These are phyloP conservation scores for Metschnikowia orientalis DNA, from an alignment of 805 yeast genomes.

Conservation along the genomic window DNA sequence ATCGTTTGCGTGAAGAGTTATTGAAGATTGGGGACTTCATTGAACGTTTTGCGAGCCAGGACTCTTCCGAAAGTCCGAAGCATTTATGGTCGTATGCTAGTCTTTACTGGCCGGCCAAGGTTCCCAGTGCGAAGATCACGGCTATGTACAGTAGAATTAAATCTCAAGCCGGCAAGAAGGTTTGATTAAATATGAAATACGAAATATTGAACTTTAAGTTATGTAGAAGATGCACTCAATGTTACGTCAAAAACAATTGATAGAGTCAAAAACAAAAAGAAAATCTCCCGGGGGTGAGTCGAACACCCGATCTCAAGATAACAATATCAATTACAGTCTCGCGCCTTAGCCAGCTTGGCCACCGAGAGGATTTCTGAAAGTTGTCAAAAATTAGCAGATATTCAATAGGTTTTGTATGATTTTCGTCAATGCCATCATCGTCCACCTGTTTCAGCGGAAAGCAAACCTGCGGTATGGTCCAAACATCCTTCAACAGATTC, in stretches of 20 bases:
- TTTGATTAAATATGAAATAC: constrained; percentile 2
- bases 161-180: constrained; percentile 15
- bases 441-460: too few relatives aligned
- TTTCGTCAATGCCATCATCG: too few relatives aligned
- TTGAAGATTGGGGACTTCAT: constrained; percentile 73
- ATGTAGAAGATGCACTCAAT: too few relatives aligned
- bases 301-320: constrained; percentile 44
- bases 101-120: constrained; percentile 83
- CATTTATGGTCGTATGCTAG: constrained; percentile 85
- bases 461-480: too few relatives aligned
- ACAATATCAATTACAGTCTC: constrained; percentile 36
- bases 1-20: constrained; percentile 62
- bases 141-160: constrained; percentile 71
- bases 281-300: constrained; percentile 43
- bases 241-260: too few relatives aligned
- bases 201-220: too few relatives aligned
- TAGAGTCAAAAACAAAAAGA: constrained; percentile 17
- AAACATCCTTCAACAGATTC: too few relatives aligned
- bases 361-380: constrained; percentile 26
- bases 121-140: constrained; percentile 65
- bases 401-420: too few relatives aligned
- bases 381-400: too few relatives aligned
- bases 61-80: constrained; percentile 39
- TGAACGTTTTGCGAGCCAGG: constrained; percentile 28
- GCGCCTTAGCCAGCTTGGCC: constrained; percentile 45